phyloP scores from a whole-genome alignment of 106 monocot species.

The Ottelia alismoides region DNA sequence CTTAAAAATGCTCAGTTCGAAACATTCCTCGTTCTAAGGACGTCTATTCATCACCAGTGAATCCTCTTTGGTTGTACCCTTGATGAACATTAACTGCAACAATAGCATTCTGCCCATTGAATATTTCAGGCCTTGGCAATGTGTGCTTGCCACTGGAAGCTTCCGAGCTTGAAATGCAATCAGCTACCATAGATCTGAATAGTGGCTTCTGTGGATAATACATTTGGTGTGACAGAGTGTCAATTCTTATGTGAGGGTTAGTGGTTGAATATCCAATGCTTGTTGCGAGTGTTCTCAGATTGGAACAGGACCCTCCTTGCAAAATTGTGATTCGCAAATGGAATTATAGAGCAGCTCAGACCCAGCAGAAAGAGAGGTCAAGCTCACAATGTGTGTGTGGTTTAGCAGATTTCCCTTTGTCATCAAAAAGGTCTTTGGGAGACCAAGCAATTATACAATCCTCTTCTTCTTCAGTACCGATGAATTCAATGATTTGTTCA shows the following conservation, averaged over 20 bases:
- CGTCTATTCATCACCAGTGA: conserved; percentile 84
- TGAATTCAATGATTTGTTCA: conserved; percentile 58
- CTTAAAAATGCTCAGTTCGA: conserved; percentile 81
- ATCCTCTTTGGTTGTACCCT: conserved; percentile 97
- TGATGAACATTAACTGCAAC: conserved; percentile 96
- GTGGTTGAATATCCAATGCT: conserved; percentile 84
- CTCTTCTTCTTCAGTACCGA: conserved; percentile 95
- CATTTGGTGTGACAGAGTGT: conserved; percentile 72
- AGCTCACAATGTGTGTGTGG: conserved; percentile 78
- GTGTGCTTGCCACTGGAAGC: no score
- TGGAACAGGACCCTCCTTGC: conserved; percentile 81
- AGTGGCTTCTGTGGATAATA: conserved; percentile 94
- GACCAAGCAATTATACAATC: conserved; percentile 77
- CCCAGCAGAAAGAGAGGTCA: conserved; percentile 71
- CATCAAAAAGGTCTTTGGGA: conserved; percentile 37
- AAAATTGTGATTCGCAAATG: conserved; percentile 94
- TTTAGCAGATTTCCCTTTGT: conserved; percentile 5
- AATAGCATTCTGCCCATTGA: conserved; percentile 97
- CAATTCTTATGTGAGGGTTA: conserved; percentile 68
- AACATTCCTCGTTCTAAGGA: conserved; percentile 90
- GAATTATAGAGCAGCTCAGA: conserved; percentile 83
- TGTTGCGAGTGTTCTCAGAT: conserved; percentile 93
- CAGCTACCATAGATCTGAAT: conserved; percentile 59
- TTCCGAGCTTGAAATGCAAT: conserved; percentile 27
- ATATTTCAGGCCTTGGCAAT: conserved; percentile 42